Base-by-base conservation (phyloP, 2,329 filamentous ascomycete species). In the Penicillium brasilianum region DNA sequence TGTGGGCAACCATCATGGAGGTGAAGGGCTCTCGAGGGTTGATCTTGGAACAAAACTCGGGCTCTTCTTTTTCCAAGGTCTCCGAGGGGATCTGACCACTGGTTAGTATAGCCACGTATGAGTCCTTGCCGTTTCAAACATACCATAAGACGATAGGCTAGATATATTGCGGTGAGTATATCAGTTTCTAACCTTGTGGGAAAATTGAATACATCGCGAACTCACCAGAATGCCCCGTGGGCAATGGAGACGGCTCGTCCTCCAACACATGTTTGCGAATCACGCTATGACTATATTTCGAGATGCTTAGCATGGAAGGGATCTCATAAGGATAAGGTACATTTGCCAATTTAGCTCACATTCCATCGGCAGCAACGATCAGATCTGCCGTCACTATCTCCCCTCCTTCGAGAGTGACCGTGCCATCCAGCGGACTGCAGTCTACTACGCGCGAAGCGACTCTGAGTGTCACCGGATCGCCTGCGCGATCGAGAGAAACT, bases 1-100 rank as follows among this genome's bases (percentile, higher is more conserved):
- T 72, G 32, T 81, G 77, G 0, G 75, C 80, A 58, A 83, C 70
- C 2, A 83, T 70, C 81, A 83, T 83, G 0, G 78, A 79, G 2
- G 81, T 83, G 54, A 73, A 74, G 0, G 78, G 72, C 4, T 76
- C 69, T 14, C 67, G 60, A n/a, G 78, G 76, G 16, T 80, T 68
- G n/a, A 81, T 72, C 3, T 72, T 65, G 1, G 69, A 50, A 70
- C 65, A 69, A 9, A 72, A 71, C 0, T 64, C 63, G 2, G 55
- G 55, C 22, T 66, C 66, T 13, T 64, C 52, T 44, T 32, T 62
- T 59, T 59, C 63, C 9, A 66, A 44, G 1, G 44, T 48, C 13
- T 66, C 58, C 6, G 52, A 59, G 13, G 61, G 57, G 3, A 66
- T 63, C 63, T 66, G 6, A 13, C 7, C 2, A 7, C 14, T 9